Evolutionary conservation across 306 rosid species (phyloP).

Genomic region (Rosa multiflora): DNA sequence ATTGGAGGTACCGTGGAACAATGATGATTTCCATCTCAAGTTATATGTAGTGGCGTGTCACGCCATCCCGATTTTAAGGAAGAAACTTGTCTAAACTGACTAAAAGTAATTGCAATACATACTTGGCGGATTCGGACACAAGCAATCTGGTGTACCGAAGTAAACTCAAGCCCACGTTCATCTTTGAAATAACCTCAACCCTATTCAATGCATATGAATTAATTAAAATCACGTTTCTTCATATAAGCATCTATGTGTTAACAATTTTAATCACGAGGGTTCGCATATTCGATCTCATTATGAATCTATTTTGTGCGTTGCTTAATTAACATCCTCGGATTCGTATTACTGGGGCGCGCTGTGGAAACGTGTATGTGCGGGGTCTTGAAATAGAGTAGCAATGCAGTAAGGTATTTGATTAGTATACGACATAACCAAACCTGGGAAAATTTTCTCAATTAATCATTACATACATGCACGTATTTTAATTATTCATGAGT

Average conservation of each 20-base stretch:
- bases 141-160: not conserved
- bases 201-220: not conserved
- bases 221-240: not conserved
- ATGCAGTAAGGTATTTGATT: not conserved
- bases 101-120: not conserved
- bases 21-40: not conserved
- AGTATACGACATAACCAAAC: not conserved
- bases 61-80: not conserved
- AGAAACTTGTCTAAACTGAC: not conserved
- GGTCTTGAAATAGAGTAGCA: not conserved
- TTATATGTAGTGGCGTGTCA: conserved; percentile 2
- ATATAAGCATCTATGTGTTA: not conserved
- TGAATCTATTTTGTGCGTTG: not conserved
- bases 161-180: not conserved
- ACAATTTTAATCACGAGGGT: not conserved
- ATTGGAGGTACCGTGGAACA: not conserved
- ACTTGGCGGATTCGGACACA: not conserved
- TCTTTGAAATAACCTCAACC: not conserved
- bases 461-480: not conserved
- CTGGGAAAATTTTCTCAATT: not conserved
- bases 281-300: not conserved
- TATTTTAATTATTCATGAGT: not conserved
- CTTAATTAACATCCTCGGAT: not conserved
- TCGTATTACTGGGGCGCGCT: not conserved
- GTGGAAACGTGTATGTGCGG: not conserved